Evolutionary conservation across 768 basidiomycete species (phyloP).

Genomic region (Leucocoprinus birnbaumii): DNA sequence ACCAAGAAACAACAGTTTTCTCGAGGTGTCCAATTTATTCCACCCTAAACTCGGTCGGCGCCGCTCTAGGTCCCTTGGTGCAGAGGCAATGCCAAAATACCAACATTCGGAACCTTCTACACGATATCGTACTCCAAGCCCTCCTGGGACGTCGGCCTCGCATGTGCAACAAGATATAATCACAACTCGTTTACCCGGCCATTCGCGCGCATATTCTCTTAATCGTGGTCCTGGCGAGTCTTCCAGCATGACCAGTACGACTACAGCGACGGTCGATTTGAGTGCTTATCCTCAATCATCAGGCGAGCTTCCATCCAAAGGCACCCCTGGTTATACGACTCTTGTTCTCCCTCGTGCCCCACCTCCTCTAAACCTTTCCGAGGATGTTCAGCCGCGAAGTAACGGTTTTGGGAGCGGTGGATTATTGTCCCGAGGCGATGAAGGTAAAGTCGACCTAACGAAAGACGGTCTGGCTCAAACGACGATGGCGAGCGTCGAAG

Average conservation of each 20-base stretch:
- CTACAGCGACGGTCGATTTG: constrained; percentile 1
- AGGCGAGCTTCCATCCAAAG: constrained; percentile 17
- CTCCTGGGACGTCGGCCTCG: neutral
- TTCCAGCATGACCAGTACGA: neutral
- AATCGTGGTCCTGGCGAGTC: neutral
- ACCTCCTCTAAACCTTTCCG: constrained; percentile 8
- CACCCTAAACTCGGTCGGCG: constrained; percentile 5
- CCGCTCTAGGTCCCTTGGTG: constrained; percentile 11
- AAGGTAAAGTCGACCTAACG: constrained; percentile 69
- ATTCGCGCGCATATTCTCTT: constrained; percentile 1
- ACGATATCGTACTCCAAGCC: neutral
- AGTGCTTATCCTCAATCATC: constrained; percentile 10
- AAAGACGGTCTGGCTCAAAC: constrained; percentile 77
- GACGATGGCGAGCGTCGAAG: constrained; percentile 86
- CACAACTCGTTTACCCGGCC: neutral
- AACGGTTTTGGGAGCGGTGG: constrained; percentile 15
- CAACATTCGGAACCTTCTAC: constrained; percentile 4
- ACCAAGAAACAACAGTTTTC: neutral
- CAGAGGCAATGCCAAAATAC: constrained; percentile 1
- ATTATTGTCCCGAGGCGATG: constrained; percentile 15
- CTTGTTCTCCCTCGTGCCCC: constrained; percentile 15
- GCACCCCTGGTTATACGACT: constrained; percentile 13
- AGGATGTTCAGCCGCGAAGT: neutral
- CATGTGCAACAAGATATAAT: neutral
- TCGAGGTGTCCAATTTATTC: neutral